Conservation (phyloP, 176 grass and related monocot genomes). For the Tuctoria greenei region DNA sequence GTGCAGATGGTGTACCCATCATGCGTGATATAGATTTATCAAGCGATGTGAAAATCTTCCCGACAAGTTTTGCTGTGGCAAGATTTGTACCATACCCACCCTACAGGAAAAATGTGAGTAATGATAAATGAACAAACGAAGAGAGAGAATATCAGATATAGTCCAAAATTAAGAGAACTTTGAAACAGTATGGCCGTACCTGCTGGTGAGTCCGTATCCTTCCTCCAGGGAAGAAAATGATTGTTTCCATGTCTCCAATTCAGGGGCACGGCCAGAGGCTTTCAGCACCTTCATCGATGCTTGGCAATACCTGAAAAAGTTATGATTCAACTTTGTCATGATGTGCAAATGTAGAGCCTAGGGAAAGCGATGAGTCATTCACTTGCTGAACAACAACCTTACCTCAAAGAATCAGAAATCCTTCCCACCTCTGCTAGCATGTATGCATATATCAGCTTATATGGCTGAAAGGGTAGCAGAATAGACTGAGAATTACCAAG, state of each 20-base stretch:
- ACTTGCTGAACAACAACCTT: slow-evolving; percentile 27
- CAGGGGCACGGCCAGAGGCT: slow-evolving; percentile 76
- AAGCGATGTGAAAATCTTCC: slow-evolving; percentile 82
- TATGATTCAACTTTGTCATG: slow-evolving; percentile 26
- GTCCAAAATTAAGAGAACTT: slow-evolving; percentile 5
- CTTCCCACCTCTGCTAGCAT: slow-evolving; percentile 95
- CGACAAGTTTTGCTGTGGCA: slow-evolving; percentile 78
- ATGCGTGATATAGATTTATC: slow-evolving; percentile 90
- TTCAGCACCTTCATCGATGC: slow-evolving; percentile 85
- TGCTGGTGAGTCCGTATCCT: slow-evolving; percentile 90
- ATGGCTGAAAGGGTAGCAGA: slow-evolving; percentile 85
- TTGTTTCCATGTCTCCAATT: slow-evolving; percentile 86
- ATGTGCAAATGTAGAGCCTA: slow-evolving; percentile 6
- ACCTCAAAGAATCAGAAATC: slow-evolving; percentile 88
- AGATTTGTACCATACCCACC: slow-evolving; percentile 87
- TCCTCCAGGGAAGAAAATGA: slow-evolving; percentile 87
- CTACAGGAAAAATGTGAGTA: slow-evolving; percentile 34
- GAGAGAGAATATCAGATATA: neutral
- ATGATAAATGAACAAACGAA: neutral
- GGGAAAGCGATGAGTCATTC: neutral
- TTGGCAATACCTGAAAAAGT: slow-evolving; percentile 86
- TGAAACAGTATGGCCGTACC: slow-evolving; percentile 44
- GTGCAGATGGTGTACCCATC: slow-evolving; percentile 78
- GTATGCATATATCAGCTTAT: slow-evolving; percentile 96
- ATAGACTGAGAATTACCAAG: slow-evolving; percentile 96